Conservation (phyloP, 208 protist species). For the Acanthamoeba healyi region DNA sequence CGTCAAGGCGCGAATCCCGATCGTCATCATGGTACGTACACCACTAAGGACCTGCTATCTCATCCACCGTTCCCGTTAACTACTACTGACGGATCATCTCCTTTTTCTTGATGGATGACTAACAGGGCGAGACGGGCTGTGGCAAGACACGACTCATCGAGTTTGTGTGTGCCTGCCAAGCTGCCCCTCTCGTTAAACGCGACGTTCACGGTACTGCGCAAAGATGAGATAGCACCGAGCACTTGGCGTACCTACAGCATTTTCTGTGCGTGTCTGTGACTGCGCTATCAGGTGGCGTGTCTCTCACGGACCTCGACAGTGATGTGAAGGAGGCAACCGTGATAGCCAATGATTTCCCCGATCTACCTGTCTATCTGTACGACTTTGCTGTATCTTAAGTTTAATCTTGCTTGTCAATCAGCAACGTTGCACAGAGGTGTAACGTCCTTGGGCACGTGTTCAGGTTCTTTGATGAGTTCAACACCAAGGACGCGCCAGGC, state of each 20-base stretch:
- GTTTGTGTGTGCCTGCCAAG: slow-evolving; percentile 65
- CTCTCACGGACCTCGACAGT: background rate
- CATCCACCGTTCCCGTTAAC: too few relatives aligned
- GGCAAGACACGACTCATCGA: slow-evolving; percentile 72
- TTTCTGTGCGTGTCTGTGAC: background rate
- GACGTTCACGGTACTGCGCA: slow-evolving; percentile 58
- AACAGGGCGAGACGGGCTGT: slow-evolving; percentile 75
- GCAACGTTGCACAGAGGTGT: too few relatives aligned
- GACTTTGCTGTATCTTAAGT: background rate
- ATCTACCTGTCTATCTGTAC: slow-evolving; percentile 42
- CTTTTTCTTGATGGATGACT: background rate
- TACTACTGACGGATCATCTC: background rate
- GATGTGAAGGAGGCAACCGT: background rate
- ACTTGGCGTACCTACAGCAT: background rate
- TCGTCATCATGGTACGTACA: slow-evolving; percentile 65
- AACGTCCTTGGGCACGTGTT: too few relatives aligned
- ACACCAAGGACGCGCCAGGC: slow-evolving; percentile 23
- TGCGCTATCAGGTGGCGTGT: slow-evolving; percentile 32
- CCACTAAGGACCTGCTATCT: too few relatives aligned
- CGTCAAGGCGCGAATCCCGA: slow-evolving; percentile 36
- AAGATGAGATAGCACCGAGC: background rate
- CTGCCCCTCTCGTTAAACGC: background rate
- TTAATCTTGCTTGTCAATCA: background rate
- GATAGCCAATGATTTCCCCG: background rate
- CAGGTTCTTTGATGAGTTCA: slow-evolving; percentile 74